A percentile compares a stretch with the other conserved stretches of the same genome.
These are phyloP conservation scores for Pisolithus marmoratus DNA, from an alignment of 768 basidiomycete genomes.

Conservation along the genomic window DNA sequence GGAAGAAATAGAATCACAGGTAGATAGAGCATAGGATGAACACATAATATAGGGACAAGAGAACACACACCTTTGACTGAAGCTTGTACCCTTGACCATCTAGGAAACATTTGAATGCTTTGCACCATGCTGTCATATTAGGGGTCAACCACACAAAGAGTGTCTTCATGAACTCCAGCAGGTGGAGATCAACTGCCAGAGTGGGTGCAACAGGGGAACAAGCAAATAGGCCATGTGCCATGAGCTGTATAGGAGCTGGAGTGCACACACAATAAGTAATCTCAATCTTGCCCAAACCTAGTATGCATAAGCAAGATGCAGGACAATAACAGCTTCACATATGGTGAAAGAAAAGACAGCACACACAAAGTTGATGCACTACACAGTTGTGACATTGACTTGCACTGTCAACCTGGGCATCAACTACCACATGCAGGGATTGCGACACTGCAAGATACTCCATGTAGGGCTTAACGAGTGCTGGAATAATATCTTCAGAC, in stretches of 20 bases:
- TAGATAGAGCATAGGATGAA: neutral
- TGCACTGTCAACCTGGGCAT: neutral
- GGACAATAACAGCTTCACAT: neutral
- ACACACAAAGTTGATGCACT: neutral
- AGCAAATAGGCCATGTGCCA: constrained; percentile 21
- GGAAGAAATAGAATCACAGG: too few species aligned
- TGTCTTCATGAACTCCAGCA: constrained; percentile 29
- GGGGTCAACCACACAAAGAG: too few species aligned
- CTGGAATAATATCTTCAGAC: neutral
- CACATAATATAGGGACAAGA: too few species aligned
- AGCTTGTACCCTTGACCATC: constrained; percentile 8
- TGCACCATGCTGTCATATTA: constrained; percentile 10
- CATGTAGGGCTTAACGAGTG: neutral
- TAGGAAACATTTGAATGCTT: constrained; percentile 11
- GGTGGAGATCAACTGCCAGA: constrained; percentile 26
- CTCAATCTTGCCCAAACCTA: constrained; percentile 4
- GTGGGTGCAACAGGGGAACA: constrained; percentile 25
- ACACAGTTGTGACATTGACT: neutral
- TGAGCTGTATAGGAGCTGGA: constrained; percentile 18
- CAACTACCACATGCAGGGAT: neutral
- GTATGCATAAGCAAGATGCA: neutral
- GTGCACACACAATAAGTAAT: constrained; percentile 9
- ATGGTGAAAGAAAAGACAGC: neutral
- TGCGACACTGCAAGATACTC: neutral
- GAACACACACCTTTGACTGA: constrained; percentile 8